Base-by-base conservation (phyloP, 306 rosid species). In the Vicia villosa region DNA sequence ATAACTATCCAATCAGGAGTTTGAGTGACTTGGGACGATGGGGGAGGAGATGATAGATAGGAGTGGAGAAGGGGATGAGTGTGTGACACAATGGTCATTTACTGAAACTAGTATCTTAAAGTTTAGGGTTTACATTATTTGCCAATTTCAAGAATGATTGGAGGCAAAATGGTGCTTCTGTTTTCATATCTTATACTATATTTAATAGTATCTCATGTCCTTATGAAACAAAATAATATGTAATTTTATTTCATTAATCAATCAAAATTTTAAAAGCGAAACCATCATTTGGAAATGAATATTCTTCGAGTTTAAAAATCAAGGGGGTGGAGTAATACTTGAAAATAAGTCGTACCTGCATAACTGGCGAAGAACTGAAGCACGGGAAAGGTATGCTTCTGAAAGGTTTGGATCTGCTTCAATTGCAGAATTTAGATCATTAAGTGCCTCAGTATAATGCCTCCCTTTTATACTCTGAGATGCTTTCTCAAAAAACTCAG, bases 381-480 rank as follows among this genome's bases (percentile, higher is more conserved):
- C 99, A 10, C 93, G 96, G 72, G 81, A 90, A 49, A 77, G 84
- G 83, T 89, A 84, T 50, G 96, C 97, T 82, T 95, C 92, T 12
- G 99, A 95, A 75, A 91, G 92, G 63, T 68, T 77, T 63, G 99
- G 96, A 66, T 95, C 97, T 68, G 85, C 88, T 87, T 89, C 96
- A 11, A 91, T 86, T n/a, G 99, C 99, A 74, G 97, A 80, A 86
- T 89, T 86, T 58, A 95, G 95, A 83, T 95, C 97, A 81, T 89
- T 80, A 68, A 95, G 93, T 37, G 99, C 99, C 82, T 95, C 96
- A 12, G 87, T 83, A 63, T 91, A 91, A 49, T 69, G 92, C 77
- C 87, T 91, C 79, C 87, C 88, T 81, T 86, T 91, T 59, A 95
- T 74, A 78, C 88, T 95, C 61, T 80, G 88, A 3, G 95, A 87